Conservation (phyloP, 1,139 yeast species). For the Candida sojae region DNA sequence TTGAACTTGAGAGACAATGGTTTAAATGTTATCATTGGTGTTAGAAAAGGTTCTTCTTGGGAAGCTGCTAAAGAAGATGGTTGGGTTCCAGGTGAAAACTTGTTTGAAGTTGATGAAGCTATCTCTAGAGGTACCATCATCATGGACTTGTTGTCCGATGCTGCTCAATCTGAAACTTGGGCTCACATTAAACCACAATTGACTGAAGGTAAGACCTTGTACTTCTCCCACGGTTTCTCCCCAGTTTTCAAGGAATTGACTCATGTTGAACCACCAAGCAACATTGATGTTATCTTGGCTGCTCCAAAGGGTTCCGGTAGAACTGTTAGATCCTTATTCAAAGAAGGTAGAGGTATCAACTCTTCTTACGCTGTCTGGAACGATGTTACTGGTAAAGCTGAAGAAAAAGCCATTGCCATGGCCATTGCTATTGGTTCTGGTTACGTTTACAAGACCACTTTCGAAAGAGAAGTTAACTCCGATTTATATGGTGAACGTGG, state of each 20-base stretch:
- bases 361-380: constrained; percentile 99
- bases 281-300: constrained; percentile 95
- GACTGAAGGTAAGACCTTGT: constrained; percentile 95
- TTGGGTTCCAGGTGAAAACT: constrained; percentile 99
- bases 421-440: constrained; percentile 99
- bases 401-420: constrained; percentile 97
- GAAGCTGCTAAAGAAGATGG: constrained; percentile 99
- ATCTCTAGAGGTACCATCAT: constrained; percentile 86
- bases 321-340: constrained; percentile 98
- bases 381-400: constrained; percentile 98
- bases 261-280: constrained; percentile 91
- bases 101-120: constrained; percentile 94
- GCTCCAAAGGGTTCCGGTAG: constrained; percentile 99
- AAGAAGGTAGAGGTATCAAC: constrained; percentile 99
- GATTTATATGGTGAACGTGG: constrained; percentile 99
- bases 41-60: constrained; percentile 99
- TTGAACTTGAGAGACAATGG: constrained; percentile 99
- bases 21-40: constrained; percentile 95
- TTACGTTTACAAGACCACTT: constrained; percentile 99
- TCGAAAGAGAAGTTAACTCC: constrained; percentile 98
- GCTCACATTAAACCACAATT: constrained; percentile 78
- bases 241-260: constrained; percentile 98
- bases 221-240: constrained; percentile 99
- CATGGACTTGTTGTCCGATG: constrained; percentile 98
- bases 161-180: constrained; percentile 99